phyloP scores from a whole-genome alignment of 1,139 yeast genomes.

The Geotrichum candidum region DNA sequence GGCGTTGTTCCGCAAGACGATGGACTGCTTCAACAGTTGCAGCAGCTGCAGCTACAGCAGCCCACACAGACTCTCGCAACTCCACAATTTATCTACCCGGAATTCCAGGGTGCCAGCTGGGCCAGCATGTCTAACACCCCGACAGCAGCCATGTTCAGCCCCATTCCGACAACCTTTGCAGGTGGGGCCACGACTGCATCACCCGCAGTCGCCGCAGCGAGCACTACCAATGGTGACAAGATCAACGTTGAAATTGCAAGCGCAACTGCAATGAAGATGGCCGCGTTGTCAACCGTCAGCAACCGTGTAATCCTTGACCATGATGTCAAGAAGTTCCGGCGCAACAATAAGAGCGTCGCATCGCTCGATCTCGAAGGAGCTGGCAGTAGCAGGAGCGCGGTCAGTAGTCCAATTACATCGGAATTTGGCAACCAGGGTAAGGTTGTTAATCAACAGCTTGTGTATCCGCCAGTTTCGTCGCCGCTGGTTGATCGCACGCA shows the following conservation, averaged over 20 bases:
- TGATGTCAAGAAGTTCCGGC: constrained; percentile 6
- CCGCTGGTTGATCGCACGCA: constrained; percentile 3
- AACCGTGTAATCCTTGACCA: constrained; percentile 8
- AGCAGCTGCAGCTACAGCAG: too few species aligned
- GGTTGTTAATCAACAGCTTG: constrained; percentile 3
- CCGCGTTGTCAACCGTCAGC: constrained; percentile 34
- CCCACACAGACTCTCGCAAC: neutral
- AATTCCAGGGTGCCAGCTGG: constrained; percentile 4
- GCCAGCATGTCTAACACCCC: constrained; percentile 5
- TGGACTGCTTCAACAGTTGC: neutral
- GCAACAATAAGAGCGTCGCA: neutral
- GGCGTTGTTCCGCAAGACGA: neutral
- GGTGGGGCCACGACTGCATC: neutral
- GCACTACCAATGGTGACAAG: constrained; percentile 9
- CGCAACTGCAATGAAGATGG: constrained; percentile 36
- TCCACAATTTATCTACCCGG: neutral
- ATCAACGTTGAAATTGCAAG: constrained; percentile 28
- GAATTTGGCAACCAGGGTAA: constrained; percentile 2
- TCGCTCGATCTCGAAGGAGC: constrained; percentile 4
- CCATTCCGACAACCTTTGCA: constrained; percentile 4
- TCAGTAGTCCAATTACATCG: neutral
- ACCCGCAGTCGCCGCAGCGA: neutral
- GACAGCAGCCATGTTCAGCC: constrained; percentile 2
- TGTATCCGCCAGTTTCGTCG: neutral
- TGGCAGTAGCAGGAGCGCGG: neutral